These are phyloP conservation scores for Suzukiozyma palmioleophila DNA, from an alignment of 1,139 yeast species.

Conservation along the genomic window DNA sequence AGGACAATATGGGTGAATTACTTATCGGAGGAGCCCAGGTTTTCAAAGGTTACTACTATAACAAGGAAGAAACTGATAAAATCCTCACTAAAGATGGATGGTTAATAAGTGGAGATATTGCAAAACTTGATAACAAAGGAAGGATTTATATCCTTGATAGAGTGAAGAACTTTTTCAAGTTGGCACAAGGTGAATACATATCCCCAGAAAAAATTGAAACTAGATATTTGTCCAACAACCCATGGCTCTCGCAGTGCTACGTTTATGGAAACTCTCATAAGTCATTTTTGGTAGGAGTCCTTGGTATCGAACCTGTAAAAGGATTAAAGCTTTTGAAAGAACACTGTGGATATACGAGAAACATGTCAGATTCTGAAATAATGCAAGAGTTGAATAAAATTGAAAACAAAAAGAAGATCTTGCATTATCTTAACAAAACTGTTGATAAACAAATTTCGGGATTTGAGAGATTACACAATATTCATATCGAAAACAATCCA, in stretches of 20 bases:
- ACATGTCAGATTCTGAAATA: conserved; percentile 1
- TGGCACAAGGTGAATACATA: conserved; percentile 31
- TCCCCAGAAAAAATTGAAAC: conserved; percentile 29
- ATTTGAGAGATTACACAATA: conserved; percentile 24
- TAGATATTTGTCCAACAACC: conserved; percentile 20
- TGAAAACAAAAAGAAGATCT: conserved; percentile 16
- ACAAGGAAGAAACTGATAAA: conserved; percentile 17
- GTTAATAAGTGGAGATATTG: conserved; percentile 33
- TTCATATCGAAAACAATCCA: conserved; percentile 26
- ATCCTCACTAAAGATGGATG: conserved; percentile 18
- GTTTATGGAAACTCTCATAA: conserved; percentile 52
- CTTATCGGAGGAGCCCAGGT: conserved; percentile 25
- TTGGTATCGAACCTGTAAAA: conserved; percentile 42
- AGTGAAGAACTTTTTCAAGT: conserved; percentile 31
- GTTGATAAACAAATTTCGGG: conserved; percentile 21
- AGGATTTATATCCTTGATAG: conserved; percentile 27
- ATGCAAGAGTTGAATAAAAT: conserved; percentile 7
- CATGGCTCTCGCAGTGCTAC: conserved; percentile 20
- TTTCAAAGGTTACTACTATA: conserved; percentile 20
- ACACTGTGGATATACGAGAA: conserved; percentile 11
- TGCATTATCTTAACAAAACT: conserved; percentile 19
- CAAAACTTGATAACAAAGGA: conserved; percentile 19
- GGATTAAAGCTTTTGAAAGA: conserved; percentile 13
- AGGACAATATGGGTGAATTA: conserved; percentile 21
- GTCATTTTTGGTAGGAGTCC: conserved; percentile 51